Evolutionary conservation across 305 asterid genomes (phyloP).

Genomic region (Solanum hybrid): DNA sequence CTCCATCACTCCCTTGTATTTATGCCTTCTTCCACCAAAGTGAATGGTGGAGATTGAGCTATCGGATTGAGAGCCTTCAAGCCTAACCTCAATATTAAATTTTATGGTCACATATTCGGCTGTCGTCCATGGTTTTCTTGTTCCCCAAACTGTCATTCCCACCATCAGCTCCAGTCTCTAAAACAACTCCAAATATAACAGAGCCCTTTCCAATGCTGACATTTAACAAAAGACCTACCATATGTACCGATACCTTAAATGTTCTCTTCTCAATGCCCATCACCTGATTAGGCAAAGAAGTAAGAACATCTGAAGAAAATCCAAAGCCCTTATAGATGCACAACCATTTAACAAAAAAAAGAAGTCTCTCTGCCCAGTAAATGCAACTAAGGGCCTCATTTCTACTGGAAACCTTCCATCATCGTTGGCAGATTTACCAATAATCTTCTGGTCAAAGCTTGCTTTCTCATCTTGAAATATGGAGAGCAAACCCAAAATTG

Average conservation of each 20-base stretch:
- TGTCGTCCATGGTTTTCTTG: constrained; percentile 16
- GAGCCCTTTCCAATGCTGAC: constrained; percentile 17
- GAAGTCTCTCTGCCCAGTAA: constrained; percentile 22
- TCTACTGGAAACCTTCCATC: constrained; percentile 30
- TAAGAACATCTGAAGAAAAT: constrained; percentile 18
- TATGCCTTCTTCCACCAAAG: constrained; percentile 17
- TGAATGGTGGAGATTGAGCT: constrained; percentile 11
- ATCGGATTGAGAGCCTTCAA: constrained; percentile 20
- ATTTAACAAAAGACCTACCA: constrained; percentile 31
- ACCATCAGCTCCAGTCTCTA: constrained; percentile 20
- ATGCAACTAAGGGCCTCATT: constrained; percentile 26
- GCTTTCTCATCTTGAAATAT: constrained; percentile 15
- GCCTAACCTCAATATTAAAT: constrained; percentile 25
- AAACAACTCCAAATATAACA: constrained; percentile 19
- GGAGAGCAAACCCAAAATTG: constrained; percentile 23
- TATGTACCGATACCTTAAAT: constrained; percentile 34
- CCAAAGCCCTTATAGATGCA: constrained; percentile 20
- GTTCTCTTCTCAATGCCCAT: constrained; percentile 34
- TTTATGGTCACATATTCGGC: constrained; percentile 19
- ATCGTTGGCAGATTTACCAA: constrained; percentile 27
- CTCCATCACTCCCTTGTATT: constrained; percentile 19
- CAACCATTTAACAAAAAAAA: constrained; percentile 27
- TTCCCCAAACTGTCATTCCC: constrained; percentile 14
- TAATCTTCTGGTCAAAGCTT: constrained; percentile 22
- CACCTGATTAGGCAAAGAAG: constrained; percentile 27